Percentiles rank a stretch among this genome's conserved stretches.
These are phyloP conservation scores for Diplotaxis tenuifolia DNA, from an alignment of 345 rosid species.

Conservation along the genomic window DNA sequence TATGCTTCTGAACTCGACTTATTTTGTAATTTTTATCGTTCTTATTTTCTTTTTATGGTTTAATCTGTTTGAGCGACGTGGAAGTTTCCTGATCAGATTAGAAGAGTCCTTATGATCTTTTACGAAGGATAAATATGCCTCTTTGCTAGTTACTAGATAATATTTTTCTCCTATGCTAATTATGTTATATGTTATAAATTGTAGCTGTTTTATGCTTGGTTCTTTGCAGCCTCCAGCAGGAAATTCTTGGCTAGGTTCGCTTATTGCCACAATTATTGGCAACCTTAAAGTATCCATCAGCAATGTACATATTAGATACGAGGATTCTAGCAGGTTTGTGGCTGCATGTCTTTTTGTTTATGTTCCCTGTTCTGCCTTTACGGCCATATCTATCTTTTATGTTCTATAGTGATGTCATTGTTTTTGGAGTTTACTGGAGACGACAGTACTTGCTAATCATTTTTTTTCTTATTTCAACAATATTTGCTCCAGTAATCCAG, in stretches of 20 bases:
- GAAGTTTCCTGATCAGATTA: conserved; percentile 6
- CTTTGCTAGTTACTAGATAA: conserved; percentile 1
- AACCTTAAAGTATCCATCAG: conserved; percentile 94
- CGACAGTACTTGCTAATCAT: conserved; percentile 17
- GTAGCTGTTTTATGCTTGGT: conserved; percentile 31
- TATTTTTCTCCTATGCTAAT: background rate
- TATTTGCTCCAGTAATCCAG: conserved; percentile 62
- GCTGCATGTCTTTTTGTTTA: conserved; percentile 9
- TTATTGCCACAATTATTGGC: conserved; percentile 91
- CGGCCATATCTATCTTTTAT: conserved; percentile 17
- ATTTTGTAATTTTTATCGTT: conserved; percentile 5
- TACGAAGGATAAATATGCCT: conserved; percentile 8
- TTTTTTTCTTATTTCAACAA: conserved; percentile 29
- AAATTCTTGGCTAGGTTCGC: conserved; percentile 93
- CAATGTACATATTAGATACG: conserved; percentile 97
- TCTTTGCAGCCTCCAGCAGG: conserved; percentile 71
- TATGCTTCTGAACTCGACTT: conserved; percentile 44
- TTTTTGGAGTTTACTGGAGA: conserved; percentile 9
- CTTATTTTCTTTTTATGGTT: background rate
- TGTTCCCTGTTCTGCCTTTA: background rate
- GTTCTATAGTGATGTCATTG: conserved; percentile 1
- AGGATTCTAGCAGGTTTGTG: conserved; percentile 82
- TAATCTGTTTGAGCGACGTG: conserved; percentile 18
- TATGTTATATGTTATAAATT: conserved; percentile 22
- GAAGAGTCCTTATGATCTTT: conserved; percentile 13